Conservation (phyloP, 495 filamentous ascomycete genomes). For the Neurospora sp. region DNA sequence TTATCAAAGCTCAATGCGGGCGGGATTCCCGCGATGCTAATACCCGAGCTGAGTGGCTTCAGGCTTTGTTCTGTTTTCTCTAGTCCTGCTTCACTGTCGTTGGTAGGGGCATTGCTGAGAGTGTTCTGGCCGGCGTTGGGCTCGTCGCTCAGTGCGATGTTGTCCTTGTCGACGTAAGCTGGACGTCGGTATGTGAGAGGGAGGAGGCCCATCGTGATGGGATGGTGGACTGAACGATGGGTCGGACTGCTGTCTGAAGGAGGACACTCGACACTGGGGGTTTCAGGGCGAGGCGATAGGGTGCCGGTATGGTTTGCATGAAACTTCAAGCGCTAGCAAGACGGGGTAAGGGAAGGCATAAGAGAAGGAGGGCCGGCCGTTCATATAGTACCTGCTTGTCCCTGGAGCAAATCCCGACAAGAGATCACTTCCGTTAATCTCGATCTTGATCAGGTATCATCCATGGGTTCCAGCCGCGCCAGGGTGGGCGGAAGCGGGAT, state of each 20-base stretch:
- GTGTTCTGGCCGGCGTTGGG: slow-evolving; percentile 18
- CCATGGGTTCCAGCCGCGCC: not conserved
- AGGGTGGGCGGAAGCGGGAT: not conserved
- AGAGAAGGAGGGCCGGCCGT: not conserved
- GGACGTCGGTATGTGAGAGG: slow-evolving; percentile 31
- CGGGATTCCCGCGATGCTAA: slow-evolving; percentile 43
- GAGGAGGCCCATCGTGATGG: slow-evolving; percentile 20
- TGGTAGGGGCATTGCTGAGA: not conserved
- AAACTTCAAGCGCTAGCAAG: not conserved
- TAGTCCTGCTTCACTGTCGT: slow-evolving; percentile 1
- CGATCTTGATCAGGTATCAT: not conserved
- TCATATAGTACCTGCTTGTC: not conserved
- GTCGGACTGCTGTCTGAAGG: not conserved
- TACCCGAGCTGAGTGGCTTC: slow-evolving; percentile 10
- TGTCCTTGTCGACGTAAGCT: slow-evolving; percentile 21
- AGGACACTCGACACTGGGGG: not conserved
- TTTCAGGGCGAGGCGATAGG: not conserved
- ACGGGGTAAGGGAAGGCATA: not conserved
- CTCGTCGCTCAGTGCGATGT: not conserved
- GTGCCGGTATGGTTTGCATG: not conserved
- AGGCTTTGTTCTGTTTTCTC: slow-evolving; percentile 12
- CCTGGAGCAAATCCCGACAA: not conserved
- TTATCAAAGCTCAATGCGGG: slow-evolving; percentile 58
- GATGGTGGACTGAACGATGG: not conserved
- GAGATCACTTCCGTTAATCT: not conserved